Evolutionary conservation across 805 yeast species (phyloP), one percentile per base, ranked within the genome.

Genomic region (Barnettozyma pratensis): DNA sequence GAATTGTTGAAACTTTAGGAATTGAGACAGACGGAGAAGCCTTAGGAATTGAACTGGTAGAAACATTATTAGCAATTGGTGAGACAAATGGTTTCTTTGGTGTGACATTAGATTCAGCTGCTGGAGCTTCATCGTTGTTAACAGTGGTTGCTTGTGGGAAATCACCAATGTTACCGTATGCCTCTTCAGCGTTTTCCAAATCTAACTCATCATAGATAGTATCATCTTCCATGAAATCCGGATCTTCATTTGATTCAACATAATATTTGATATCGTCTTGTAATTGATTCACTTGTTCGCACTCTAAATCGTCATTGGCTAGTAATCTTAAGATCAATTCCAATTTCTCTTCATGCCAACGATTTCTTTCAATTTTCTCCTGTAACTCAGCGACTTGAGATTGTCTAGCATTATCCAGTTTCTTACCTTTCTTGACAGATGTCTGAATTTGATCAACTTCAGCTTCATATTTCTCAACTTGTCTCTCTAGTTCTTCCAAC

Each of bases 231-330:
- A 91, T 85, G 65, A 90, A 92, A 60, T 91, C 96, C 5, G 83
- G 91, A 48, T 90, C 97, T 66, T 86, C 94, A 62, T 92, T 92
- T 54, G 89, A 86, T 57, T 94, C 98, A 31, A 94, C 94, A 65
- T 88, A 91, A 69, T 94, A 92, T 57, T 80, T 87, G 64, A 92
- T 86, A 65, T 92, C 98, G 46, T 92, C 98, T 62, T 84, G 83
- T 49, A 89, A 79, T 26, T 76, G 83, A 57, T 83, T 83, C 8
- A 92, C 80, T 45, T 79, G 77, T 19, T 86, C 95, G 3, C 90
- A 85, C 36, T 84, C 89, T 53, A 94, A 68, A 41, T 80, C 84
- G 54, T 88, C 92, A 64, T 85, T 87, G 54, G 87, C 96, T 45
- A 94, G 66, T 60, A 83, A 73, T 53, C 91, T 77, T 54, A 91